Percentiles rank a stretch among this genome's conserved stretches.
Evolutionary conservation across 148 eudicot genomes (phyloP).

Genomic region (Polygonum aviculare): DNA sequence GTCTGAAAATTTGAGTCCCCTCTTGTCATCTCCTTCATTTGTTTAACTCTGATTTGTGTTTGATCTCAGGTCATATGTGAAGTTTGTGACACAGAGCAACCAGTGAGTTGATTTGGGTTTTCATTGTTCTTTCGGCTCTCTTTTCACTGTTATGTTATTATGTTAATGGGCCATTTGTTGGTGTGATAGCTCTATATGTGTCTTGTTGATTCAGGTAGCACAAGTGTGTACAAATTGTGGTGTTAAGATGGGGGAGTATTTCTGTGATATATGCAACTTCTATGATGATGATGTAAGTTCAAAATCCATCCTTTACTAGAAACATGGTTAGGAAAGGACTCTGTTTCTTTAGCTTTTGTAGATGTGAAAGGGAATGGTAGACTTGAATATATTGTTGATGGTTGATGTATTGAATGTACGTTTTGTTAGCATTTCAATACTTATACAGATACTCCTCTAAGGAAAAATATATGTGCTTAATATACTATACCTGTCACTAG

Average conservation of each 20-base stretch:
- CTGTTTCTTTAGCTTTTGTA: background rate
- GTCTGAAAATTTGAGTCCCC: conserved; percentile 13
- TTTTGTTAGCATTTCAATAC: too few species aligned
- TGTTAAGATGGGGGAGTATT: conserved; percentile 86
- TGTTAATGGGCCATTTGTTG: background rate
- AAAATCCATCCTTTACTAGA: background rate
- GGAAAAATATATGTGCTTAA: background rate
- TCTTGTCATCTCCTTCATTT: background rate
- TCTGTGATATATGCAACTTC: conserved; percentile 76
- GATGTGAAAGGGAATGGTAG: background rate
- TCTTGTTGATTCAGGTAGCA: conserved; percentile 40
- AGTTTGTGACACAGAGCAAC: conserved; percentile 97
- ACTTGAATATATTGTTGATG: background rate
- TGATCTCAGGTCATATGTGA: conserved; percentile 67
- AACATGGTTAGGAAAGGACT: background rate
- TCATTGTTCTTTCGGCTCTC: background rate
- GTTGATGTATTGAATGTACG: background rate
- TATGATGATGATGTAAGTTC: conserved; percentile 76
- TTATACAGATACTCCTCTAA: background rate
- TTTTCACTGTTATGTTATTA: background rate
- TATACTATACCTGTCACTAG: too few species aligned
- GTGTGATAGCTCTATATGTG: background rate
- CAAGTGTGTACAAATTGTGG: conserved; percentile 77
- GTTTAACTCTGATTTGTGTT: background rate
- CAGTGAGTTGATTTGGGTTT: conserved; percentile 37